Evolutionary conservation across 371 early-diverging fungal species (phyloP), one percentile per base, ranked within the genome.

Genomic region (Zancudomyces culisetae): DNA sequence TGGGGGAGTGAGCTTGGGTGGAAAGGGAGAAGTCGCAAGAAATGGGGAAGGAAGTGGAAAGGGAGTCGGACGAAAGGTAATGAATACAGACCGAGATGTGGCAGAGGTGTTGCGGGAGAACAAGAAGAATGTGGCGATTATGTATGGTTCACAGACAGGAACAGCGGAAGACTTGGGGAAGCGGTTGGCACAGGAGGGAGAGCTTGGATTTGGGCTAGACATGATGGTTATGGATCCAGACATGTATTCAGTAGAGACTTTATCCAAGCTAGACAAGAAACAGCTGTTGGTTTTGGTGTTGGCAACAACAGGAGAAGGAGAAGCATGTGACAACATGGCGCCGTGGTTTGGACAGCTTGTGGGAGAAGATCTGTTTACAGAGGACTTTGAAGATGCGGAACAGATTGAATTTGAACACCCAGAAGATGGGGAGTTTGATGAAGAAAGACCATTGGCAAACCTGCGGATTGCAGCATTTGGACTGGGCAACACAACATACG

Each of bases 401-500:
- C 55, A 71, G 2, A 79, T 81, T 24, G 76, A 78, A 50, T 85
- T 84, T 60, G 75, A 77, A 1, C 48, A 64, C 45, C 52, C 60
- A 49, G 81, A 78, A 15, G 63, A 60, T 30, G 46, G 48, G 10
- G 60, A 52, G n/a, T 52, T 67, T 46, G 57, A 66, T 54, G 64
- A 63, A 22, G 71, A 72, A 4, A 65, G 71, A 57, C 78, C 82
- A 12, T 68, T 89, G 26, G 51, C 58, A 10, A 76, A 76, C 53
- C 51, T 93, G 48, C 62, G 70, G 28, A 94, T 79, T 59, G 69
- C 87, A 24, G 62, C 85, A 28, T 95, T 97, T 74, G 95, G 89
- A n/a, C 76, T 97, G 24, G 98, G 98, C 45, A 97, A 92, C 78
- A 87, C 78, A 59, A 95, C 98, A 4, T 97, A 97, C 68, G 95